Evolutionary conservation across 192 early-diverging fungal species (phyloP), one percentile per base, ranked within the genome.

Genomic region (Pecoramyces ruminantium): DNA sequence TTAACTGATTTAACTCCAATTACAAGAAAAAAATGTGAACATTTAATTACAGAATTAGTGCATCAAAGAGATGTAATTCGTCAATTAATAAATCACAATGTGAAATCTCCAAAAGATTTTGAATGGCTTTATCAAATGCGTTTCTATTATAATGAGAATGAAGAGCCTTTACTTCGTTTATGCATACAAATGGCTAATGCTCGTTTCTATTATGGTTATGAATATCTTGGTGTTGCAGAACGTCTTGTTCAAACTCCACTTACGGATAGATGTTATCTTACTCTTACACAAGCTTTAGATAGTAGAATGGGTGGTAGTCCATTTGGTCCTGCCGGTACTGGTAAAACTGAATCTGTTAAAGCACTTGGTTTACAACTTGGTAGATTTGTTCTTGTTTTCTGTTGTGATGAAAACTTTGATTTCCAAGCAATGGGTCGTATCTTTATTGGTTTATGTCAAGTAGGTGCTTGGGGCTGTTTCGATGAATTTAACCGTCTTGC

Each of bases 341-440:
- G 98, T 80, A 99, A 99, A 86, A 99, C 97, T 2, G 98, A 99
- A 86, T 95, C 94, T 18, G 97, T 98, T 81, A 99, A 99, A 85
- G 96, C 98, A 0, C 87, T 99, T 82, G 98, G 96, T 82, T 89
- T 91, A 34, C 94, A 97, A 81, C 88, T 99, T 28, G 98, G 98
- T 14, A 91, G 97, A 29, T 97, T 98, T 85, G 95, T 95, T 29
- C 94, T 99, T 80, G 98, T 99, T 38, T 99, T 99, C 84, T 99
- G 98, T 88, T 99, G 98, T 87, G 98, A 99, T 83, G 98, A 99
- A 88, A 98, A 94, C 83, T 99, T 99, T 89, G 98, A 99, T 86
- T 99, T 99, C 89, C 96, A 98, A 84, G 97, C 98, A 30, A 98
- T 99, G 96, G 98, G 98, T 77, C 95, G 98, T 83, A 99, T 99